phyloP scores from a whole-genome alignment of 2,329 filamentous ascomycete species.

The Penicillium nordicum region DNA sequence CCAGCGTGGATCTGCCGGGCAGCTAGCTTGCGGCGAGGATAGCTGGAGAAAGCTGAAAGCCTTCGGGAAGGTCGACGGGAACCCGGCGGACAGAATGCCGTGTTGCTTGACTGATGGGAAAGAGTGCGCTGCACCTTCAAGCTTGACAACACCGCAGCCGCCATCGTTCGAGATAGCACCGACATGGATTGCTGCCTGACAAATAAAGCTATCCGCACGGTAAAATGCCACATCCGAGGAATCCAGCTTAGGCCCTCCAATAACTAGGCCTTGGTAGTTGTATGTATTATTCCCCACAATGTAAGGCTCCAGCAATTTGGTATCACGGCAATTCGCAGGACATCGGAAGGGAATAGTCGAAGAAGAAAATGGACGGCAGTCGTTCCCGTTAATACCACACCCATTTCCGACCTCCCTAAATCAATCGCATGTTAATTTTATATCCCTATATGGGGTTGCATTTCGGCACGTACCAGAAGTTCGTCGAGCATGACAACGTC shows the following conservation, averaged over 20 bases:
- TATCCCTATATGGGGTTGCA: neutral
- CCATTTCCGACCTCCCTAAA: conserved; percentile 42
- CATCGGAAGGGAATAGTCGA: conserved; percentile 54
- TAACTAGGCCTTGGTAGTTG: conserved; percentile 51
- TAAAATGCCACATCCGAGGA: conserved; percentile 58
- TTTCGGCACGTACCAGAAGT: conserved; percentile 40
- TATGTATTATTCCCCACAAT: conserved; percentile 51
- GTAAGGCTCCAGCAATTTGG: conserved; percentile 49
- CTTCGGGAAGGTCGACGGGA: conserved; percentile 85
- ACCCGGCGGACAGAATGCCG: conserved; percentile 71
- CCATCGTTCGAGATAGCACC: conserved; percentile 72
- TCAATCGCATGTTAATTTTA: conserved; percentile 4
- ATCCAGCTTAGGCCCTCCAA: conserved; percentile 47
- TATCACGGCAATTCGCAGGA: conserved; percentile 51
- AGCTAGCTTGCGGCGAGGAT: conserved; percentile 51
- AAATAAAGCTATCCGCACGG: conserved; percentile 85
- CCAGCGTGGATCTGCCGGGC: conserved; percentile 78
- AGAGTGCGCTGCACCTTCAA: conserved; percentile 64
- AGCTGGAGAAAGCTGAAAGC: conserved; percentile 75
- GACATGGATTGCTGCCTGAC: conserved; percentile 77
- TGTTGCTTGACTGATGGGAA: conserved; percentile 65
- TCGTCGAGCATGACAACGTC: conserved; percentile 46
- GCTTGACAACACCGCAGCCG: conserved; percentile 75
- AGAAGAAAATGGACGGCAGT: conserved; percentile 54
- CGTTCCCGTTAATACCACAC: conserved; percentile 54